Conservation (phyloP, 2,329 filamentous ascomycete species). For the Aspergillus nomiae region DNA sequence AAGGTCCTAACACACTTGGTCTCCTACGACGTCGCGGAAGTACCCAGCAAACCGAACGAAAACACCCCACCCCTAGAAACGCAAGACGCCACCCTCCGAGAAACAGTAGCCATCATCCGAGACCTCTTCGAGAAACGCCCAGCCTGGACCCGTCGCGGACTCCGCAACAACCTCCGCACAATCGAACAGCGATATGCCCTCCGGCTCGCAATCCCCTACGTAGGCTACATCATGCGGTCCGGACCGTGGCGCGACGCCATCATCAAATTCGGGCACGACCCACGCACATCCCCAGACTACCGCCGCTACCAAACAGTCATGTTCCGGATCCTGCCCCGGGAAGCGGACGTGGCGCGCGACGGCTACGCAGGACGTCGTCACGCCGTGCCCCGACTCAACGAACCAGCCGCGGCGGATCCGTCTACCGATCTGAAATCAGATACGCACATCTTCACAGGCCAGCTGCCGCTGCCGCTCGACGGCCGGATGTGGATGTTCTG, state of each 20-base stretch:
- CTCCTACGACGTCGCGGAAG: constrained; percentile 62
- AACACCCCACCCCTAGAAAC: constrained; percentile 54
- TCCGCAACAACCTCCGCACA: constrained; percentile 69
- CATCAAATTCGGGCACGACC: constrained; percentile 83
- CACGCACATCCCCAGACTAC: constrained; percentile 73
- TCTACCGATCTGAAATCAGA: constrained; percentile 10
- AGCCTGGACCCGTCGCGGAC: constrained; percentile 81
- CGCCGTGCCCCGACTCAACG: constrained; percentile 26
- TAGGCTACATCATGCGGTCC: constrained; percentile 88
- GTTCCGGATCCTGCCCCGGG: constrained; percentile 66
- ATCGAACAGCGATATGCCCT: constrained; percentile 58
- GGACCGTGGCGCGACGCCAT: constrained; percentile 91
- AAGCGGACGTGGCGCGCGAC: constrained; percentile 35
- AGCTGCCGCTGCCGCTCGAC: constrained; percentile 67
- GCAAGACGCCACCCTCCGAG: constrained; percentile 60
- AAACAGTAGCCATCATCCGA: constrained; percentile 65
- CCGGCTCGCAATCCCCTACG: constrained; percentile 77
- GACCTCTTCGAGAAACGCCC: constrained; percentile 72
- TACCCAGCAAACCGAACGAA: constrained; percentile 63
- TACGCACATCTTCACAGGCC: constrained; percentile 79
- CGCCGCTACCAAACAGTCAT: constrained; percentile 86
- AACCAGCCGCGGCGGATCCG: constrained; percentile 12
- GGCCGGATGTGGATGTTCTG: constrained; percentile 94
- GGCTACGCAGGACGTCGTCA: constrained; percentile 32
- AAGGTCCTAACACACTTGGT: constrained; percentile 63